Evolutionary conservation across 1,284 basidiomycete species (phyloP).

Genomic region (Apiotrichum montevideense): DNA sequence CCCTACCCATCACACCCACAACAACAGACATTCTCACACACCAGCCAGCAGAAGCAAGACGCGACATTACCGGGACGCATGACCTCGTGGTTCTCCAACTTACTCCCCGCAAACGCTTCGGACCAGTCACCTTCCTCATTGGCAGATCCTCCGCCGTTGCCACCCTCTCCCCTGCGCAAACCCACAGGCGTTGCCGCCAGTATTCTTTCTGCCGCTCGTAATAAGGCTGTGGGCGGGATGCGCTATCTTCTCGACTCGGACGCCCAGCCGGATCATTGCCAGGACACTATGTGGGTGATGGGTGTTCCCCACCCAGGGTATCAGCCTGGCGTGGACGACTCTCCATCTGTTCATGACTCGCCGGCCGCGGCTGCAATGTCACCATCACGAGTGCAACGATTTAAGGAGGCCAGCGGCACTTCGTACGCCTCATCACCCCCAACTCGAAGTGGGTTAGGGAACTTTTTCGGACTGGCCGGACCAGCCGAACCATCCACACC

Average conservation of each 20-base stretch:
- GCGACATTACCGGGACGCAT: constrained; percentile 30
- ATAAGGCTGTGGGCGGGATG: constrained; percentile 51
- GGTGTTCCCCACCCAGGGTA: constrained; percentile 63
- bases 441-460: constrained; percentile 29
- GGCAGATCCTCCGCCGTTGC: background rate
- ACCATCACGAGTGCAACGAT: constrained; percentile 7
- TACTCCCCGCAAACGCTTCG: constrained; percentile 23
- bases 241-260: constrained; percentile 78
- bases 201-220: constrained; percentile 42
- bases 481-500: constrained; percentile 7
- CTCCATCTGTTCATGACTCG: background rate
- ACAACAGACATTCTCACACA: background rate
- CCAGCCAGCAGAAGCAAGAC: background rate
- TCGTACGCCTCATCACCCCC: constrained; percentile 5
- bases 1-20: background rate
- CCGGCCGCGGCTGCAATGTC: background rate
- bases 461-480: constrained; percentile 33
- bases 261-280: constrained; percentile 64
- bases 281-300: constrained; percentile 75
- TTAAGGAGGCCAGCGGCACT: constrained; percentile 8
- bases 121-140: constrained; percentile 4
- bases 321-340: constrained; percentile 24
- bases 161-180: constrained; percentile 36
- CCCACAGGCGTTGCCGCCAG: constrained; percentile 33
- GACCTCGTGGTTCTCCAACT: constrained; percentile 42